These are phyloP conservation scores for Liquidambar formosana DNA, from an alignment of 164 flowering plant species.

Conservation along the genomic window DNA sequence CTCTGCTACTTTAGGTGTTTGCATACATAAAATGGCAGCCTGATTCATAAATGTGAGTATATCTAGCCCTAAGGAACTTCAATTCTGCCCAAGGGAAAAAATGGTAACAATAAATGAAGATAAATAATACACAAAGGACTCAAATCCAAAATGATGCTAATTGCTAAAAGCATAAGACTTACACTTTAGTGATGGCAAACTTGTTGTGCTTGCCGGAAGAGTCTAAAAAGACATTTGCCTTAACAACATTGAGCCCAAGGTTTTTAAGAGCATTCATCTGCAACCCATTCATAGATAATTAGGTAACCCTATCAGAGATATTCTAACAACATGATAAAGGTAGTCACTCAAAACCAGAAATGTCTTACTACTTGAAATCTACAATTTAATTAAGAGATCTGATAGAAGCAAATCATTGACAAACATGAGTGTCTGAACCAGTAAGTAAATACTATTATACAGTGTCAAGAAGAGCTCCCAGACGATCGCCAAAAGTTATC, in stretches of 20 bases:
- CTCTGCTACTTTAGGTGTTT: not conserved
- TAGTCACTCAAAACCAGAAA: not conserved
- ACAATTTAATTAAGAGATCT: not conserved
- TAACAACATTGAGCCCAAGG: constrained; percentile 91
- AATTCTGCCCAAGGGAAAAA: not conserved
- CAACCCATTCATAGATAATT: constrained; percentile 19
- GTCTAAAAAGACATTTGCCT: constrained; percentile 93
- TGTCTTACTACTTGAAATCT: not conserved
- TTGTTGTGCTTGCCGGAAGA: constrained; percentile 97
- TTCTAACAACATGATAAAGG: not conserved
- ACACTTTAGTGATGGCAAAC: constrained; percentile 91
- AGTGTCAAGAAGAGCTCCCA: constrained; percentile 94
- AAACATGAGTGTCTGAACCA: not conserved
- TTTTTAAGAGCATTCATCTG: constrained; percentile 94
- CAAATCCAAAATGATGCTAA: not conserved
- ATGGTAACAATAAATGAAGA: not conserved
- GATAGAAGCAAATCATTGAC: not conserved
- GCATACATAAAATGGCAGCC: not conserved
- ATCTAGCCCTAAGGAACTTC: no score
- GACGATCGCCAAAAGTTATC: constrained; percentile 95
- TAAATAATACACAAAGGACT: not conserved
- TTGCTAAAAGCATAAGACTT: constrained; percentile 30
- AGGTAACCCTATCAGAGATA: constrained; percentile 1
- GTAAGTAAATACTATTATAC: constrained; percentile 35
- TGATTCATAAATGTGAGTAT: no score